Percentiles rank a stretch among this genome's conserved stretches.
Evolutionary conservation across 139 green algal species (phyloP).

Genomic region (Volvox reticuliferus): DNA sequence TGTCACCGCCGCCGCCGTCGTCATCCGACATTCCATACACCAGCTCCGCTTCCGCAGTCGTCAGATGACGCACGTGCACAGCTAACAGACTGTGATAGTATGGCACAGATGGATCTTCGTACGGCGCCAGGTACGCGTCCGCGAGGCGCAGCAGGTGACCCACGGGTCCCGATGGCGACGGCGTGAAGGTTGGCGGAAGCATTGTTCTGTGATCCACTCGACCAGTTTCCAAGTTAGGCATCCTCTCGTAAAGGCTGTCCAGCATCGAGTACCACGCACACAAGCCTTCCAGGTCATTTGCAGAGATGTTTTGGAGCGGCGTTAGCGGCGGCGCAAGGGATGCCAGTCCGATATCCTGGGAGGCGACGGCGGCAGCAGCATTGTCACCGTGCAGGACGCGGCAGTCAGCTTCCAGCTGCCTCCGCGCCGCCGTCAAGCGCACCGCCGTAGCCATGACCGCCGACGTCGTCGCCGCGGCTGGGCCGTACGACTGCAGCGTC

Average conservation of each 20-base stretch:
- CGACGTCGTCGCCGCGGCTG: background rate
- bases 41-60: background rate
- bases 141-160: background rate
- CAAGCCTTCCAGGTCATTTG: background rate
- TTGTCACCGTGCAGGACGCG: background rate
- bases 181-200: background rate
- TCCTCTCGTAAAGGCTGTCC: slow-evolving; percentile 8
- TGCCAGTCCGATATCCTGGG: too few species aligned
- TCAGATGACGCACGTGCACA: background rate
- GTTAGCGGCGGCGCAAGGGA: background rate
- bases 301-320: background rate
- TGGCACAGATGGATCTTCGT: slow-evolving; percentile 1
- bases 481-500: background rate
- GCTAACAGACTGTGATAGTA: slow-evolving; percentile 16
- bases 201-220: background rate
- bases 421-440: slow-evolving; percentile 14
- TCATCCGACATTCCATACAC: background rate
- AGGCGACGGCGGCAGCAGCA: too few species aligned
- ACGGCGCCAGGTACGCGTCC: background rate
- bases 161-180: background rate
- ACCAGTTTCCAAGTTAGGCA: background rate
- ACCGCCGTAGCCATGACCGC: background rate
- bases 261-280: slow-evolving; percentile 11
- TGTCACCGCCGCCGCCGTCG: background rate
- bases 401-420: slow-evolving; percentile 18